Percentiles rank a stretch among this genome's conserved stretches.
Evolutionary conservation across 805 yeast species (phyloP).

Genomic region (Limtongia smithiae): DNA sequence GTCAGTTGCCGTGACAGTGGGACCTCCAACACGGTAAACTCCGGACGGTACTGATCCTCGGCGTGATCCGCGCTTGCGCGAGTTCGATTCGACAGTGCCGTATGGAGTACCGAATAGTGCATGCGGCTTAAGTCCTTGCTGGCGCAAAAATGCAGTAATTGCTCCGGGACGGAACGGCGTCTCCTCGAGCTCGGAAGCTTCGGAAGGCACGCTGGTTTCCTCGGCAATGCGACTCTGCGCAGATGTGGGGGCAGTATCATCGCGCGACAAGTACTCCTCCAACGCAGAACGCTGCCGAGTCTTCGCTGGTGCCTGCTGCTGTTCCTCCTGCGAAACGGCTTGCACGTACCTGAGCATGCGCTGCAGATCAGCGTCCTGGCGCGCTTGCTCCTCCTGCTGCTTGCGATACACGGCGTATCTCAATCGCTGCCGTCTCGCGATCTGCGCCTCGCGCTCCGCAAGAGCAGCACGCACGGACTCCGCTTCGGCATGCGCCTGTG

Average conservation of each 20-base stretch:
- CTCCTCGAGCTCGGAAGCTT: slow-evolving; percentile 15
- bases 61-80: slow-evolving; percentile 20
- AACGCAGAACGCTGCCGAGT: background rate
- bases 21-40: no score
- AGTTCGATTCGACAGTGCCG: background rate
- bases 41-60: slow-evolving; percentile 6
- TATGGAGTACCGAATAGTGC: slow-evolving; percentile 2
- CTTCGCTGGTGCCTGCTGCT: background rate
- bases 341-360: slow-evolving; percentile 13
- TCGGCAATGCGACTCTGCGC: background rate
- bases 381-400: slow-evolving; percentile 27
- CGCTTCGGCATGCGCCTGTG: slow-evolving; percentile 16
- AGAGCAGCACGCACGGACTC: slow-evolving; percentile 17
- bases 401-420: slow-evolving; percentile 26
- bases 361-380: slow-evolving; percentile 17
- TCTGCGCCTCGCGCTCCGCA: slow-evolving; percentile 23
- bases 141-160: slow-evolving; percentile 15
- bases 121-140: slow-evolving; percentile 21
- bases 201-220: background rate
- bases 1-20: background rate
- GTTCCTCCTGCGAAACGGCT: slow-evolving; percentile 1
- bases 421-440: slow-evolving; percentile 23
- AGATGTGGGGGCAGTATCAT: no score
- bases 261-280: background rate
- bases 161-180: slow-evolving; percentile 24